Evolutionary conservation across 2,329 filamentous ascomycete species (phyloP).

Genomic region (Colletotrichum scovillei): DNA sequence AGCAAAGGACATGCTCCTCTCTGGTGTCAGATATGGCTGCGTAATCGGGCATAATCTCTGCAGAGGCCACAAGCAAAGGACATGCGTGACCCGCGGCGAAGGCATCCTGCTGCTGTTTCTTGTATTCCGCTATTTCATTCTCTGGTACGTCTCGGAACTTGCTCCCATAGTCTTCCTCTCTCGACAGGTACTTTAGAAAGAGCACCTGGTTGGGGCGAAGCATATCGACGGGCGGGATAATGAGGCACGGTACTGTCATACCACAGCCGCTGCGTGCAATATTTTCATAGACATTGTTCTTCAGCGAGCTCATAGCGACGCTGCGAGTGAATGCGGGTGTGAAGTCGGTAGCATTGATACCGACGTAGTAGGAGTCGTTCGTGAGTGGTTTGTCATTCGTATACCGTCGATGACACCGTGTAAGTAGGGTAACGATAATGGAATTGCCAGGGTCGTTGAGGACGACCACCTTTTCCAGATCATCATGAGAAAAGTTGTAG

Average conservation of each 20-base stretch:
- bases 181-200: neutral
- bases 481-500: neutral
- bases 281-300: neutral
- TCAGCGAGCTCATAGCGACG: neutral
- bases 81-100: neutral
- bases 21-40: neutral
- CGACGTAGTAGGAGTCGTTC: neutral
- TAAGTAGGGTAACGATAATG: neutral
- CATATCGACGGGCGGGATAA: slow-evolving; percentile 6
- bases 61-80: neutral
- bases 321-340: neutral
- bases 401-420: neutral
- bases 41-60: neutral
- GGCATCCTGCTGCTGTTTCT: neutral
- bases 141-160: neutral
- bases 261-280: neutral
- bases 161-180: neutral
- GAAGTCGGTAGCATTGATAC: neutral
- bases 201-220: neutral
- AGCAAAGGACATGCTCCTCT: neutral
- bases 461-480: neutral
- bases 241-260: neutral
- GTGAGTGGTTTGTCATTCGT: neutral
- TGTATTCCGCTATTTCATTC: neutral
- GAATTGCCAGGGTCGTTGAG: neutral